Evolutionary conservation across 2,329 filamentous ascomycete genomes (phyloP), one percentile per base, ranked within the genome.

Genomic region (Hirsutella thompsonii): DNA sequence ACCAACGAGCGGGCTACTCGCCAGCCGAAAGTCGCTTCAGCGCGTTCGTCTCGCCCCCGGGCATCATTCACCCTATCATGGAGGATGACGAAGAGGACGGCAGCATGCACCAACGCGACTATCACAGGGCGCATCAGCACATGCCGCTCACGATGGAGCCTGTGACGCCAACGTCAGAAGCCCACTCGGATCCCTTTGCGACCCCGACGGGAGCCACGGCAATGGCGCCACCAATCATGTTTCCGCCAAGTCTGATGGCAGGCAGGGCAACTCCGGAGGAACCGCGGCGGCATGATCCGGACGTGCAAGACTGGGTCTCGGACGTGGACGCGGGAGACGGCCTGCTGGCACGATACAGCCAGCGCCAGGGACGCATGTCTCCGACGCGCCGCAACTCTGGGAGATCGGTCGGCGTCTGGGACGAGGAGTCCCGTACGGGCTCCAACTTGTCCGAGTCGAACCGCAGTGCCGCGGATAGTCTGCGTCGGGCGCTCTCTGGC

Each of bases 261-360:
- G 3, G 52, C 61, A 9, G 53, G 55, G 63, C 64, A 1, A 68
- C 61, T 40, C 63, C 66, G 1, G 66, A 71, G n/a, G 32, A 34
- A 18, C 14, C 32, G 13, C 32, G 14, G 6, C 50, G 56, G 26
- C 51, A 55, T 32, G 69, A 77, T 47, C 67, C 67, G 0, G 74
- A 76, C 26, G 72, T 77, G 2, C 69, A 71, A 42, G 69, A 71
- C 45, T 78, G 74, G 74, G 71, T 74, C 36, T 66, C 67, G 0
- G 71, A 75, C 29, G 63, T 76, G 2, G 72, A 76, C 44, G 70
- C 67, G 2, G 67, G 70, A 1, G 72, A 76, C 44, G 64, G 68
- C 2, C 58, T 77, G 8, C 60, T 76, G 16, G 60, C 66, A 2
- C 65, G 63, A 37, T 64, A 68, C 53, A 60, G 61, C 36, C 56